Evolutionary conservation across 2,329 filamentous ascomycete species (phyloP), one percentile per base, ranked within the genome.

Genomic region (Nemania diffusa): DNA sequence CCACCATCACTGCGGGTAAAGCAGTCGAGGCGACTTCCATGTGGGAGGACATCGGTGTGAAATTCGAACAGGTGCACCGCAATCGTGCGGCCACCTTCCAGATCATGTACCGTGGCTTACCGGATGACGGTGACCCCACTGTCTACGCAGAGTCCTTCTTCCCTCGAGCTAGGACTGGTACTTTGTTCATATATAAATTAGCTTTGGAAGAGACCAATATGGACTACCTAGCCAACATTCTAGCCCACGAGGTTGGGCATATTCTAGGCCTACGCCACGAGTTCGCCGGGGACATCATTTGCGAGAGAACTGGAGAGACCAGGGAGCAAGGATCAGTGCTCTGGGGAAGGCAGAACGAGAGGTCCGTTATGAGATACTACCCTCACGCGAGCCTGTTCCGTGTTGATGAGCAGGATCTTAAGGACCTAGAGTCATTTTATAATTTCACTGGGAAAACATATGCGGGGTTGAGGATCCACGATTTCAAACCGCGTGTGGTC

Each of bases 231-330:
- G 15, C 9, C 15, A 44, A 44, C 22, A 44, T 57, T n/a, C 17
- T 57, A 3, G 20, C 32, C 22, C 53, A 57, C 15, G 53, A 57
- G 34, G 2, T 57, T 4, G 53, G 53, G 3, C 53, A 57, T 9
- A 44, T 57, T 11, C 34, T 57, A 7, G 53, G 53, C 22, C 20
- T 57, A 20, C 34, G 53, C 20, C 53, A 57, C 22, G 53, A 57
- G 37, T 44, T 44, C 22, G 53, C 53, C 20, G 27, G 51, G 0
- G 48, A 52, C 26, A 5, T 29, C 20, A 8, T 22, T 24, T n/a
- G 13, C 4, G 29, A 37, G 3, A 7, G 3, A n/a, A 17, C 3
- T 6, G 26, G 9, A 11, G n/a, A 11, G n/a, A 24, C 29, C 2
- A 34, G n/a, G n/a, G 32, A 42, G 8, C 11, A 5, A 11, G 37